Base-by-base conservation (phyloP, 225 moss, liverwort and hornwort species). In the Takakia lepidozioides region DNA sequence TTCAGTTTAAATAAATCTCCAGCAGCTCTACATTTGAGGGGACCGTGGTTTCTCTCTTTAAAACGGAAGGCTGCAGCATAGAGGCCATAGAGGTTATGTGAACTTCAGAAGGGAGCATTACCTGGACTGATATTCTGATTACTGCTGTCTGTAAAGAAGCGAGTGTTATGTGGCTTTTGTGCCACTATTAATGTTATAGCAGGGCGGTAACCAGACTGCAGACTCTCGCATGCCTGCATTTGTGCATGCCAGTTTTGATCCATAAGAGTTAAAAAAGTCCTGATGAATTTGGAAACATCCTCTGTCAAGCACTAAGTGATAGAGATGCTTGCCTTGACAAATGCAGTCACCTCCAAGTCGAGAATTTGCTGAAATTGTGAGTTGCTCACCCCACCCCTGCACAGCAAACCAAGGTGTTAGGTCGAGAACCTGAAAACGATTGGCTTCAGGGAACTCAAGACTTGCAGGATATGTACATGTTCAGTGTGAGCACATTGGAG, bases 101-200 rank as follows among this genome's bases (percentile, higher is more conserved):
- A n/a, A n/a, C n/a, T n/a, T n/a, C n/a, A n/a, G n/a, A n/a, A n/a
- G n/a, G n/a, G n/a, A n/a, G n/a, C n/a, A n/a, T n/a, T 73, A 90
- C 93, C 93, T 59, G 93, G 89, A 1, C 54, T 49, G 0, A 95
- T 81, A 20, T 95, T 95, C 37, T 84, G 61, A 9, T 50, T 39
- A 7, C 64, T 63, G 36, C 46, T 64, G 0, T 54, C 43, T 18
- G 89, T 86, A 30, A 95, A 95, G 42, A 95, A 82, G 0, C 93
- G 83, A n/a, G 93, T 95, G 40, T 95, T 90, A 40, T 95, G 93
- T 48, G 89, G 65, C 65, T 95, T 95, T 43, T 95, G 93, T 15
- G 89, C 89, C 0, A 95, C 71, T 9, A 95, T 72, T 9, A 95
- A 66, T 0, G 89, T 89, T 11, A 95, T 80, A 15, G 71, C 75